Evolutionary conservation across 352 stramenopile species (phyloP).

Genomic region (Lagenidium sp.): DNA sequence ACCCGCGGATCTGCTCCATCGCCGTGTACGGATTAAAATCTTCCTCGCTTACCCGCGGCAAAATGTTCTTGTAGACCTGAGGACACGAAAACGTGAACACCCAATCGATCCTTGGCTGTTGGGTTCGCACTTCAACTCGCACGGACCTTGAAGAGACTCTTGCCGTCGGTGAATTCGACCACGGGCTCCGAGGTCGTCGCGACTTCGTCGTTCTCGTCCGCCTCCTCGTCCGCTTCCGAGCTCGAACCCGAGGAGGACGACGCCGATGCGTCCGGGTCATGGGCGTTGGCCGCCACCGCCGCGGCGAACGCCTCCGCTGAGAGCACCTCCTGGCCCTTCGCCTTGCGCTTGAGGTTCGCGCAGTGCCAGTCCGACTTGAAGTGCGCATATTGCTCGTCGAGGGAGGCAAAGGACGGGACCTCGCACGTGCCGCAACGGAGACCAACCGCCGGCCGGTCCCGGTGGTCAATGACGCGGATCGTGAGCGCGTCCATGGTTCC

Average conservation of each 20-base stretch:
- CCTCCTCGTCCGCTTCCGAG: conserved; percentile 32
- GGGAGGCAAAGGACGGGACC: conserved; percentile 44
- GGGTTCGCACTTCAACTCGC: conserved; percentile 3
- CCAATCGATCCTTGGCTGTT: no score
- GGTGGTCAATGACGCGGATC: conserved; percentile 23
- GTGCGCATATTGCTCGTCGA: conserved; percentile 79
- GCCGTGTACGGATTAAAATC: conserved; percentile 49
- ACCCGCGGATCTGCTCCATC: conserved; percentile 34
- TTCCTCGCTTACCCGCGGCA: conserved; percentile 34
- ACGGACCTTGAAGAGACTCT: conserved; percentile 63
- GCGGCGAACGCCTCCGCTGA: conserved; percentile 25
- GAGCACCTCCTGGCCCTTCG: conserved; percentile 35
- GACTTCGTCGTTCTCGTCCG: conserved; percentile 20
- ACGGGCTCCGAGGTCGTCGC: conserved; percentile 49
- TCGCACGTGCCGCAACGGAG: conserved; percentile 74
- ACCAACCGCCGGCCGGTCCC: conserved; percentile 25
- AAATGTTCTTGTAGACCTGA: conserved; percentile 63
- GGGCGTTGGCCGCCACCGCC: conserved; percentile 10
- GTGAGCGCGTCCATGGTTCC: conserved; percentile 14
- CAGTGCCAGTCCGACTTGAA: conserved; percentile 82
- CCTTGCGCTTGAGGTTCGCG: conserved; percentile 72
- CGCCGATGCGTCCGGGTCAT: conserved; percentile 15
- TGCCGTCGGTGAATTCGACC: conserved; percentile 68
- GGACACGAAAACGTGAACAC: not conserved
- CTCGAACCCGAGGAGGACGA: conserved; percentile 32